Evolutionary conservation across 306 rosid species (phyloP), one percentile per base, ranked within the genome.

Genomic region (Quercus suber): DNA sequence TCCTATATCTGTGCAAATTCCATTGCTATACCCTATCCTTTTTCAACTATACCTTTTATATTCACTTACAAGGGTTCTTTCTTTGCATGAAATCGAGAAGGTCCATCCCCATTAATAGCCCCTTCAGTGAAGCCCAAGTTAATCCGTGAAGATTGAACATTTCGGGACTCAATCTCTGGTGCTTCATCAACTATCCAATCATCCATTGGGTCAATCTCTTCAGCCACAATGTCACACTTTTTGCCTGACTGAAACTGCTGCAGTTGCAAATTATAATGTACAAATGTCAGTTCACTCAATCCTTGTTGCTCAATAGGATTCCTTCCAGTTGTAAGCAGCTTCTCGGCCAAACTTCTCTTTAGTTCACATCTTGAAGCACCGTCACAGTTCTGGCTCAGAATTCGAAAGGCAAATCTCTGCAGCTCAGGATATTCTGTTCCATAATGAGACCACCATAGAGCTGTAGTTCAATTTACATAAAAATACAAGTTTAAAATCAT

Each of bases 331-430:
- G 77, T 76, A 21, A 81, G 59, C 68, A 81, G 81, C 73, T 70
- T 61, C 77, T 76, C 80, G 52, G 80, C 80, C 64, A 76, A 17
- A 58, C 72, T 60, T 77, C 81, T 51, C 52, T 60, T 76, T 41
- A 81, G 80, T 23, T 58, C 68, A 37, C 61, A 81, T 52, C 60
- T 76, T 17, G 65, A 23, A 51, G 84, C 81, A 53, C 84, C 81
- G 1, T 71, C 78, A 7, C 77, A 76, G 58, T 59, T 81, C 52
- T 81, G 80, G 77, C 84, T 81, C 73, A 81, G 33, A 76, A 81
- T 49, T 35, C 52, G 71, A 61, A 81, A 35, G 5, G 84, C 80
- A 76, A 81, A 81, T 31, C 75, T 76, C 73, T 81, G 80, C 53
- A 81, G 67, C 74, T 81, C 84, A 57, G 73, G 84, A 76, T 27